These are phyloP conservation scores for Casuarina equisetifolia DNA, from an alignment of 306 rosid species.

Conservation along the genomic window DNA sequence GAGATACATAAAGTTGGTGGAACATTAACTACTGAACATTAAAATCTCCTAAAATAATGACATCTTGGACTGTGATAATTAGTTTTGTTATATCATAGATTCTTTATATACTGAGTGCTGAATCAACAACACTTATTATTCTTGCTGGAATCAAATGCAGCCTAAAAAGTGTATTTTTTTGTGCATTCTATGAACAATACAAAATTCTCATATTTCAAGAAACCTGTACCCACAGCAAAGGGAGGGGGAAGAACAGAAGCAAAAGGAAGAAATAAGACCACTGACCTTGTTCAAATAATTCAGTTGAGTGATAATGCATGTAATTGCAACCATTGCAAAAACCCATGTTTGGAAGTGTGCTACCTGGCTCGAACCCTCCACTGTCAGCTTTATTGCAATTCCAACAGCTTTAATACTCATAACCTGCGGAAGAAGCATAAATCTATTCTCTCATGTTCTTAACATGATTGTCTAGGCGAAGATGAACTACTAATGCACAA, in stretches of 20 bases:
- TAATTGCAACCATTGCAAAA: slow-evolving; percentile 69
- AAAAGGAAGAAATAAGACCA: slow-evolving; percentile 13
- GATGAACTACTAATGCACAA: not conserved
- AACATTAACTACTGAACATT: not conserved
- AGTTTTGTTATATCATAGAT: not conserved
- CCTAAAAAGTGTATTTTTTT: not conserved
- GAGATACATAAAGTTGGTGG: not conserved
- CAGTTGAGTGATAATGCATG: slow-evolving; percentile 71
- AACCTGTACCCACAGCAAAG: not conserved
- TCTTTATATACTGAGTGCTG: not conserved
- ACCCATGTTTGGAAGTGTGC: slow-evolving; percentile 76
- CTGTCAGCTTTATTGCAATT: slow-evolving; percentile 79
- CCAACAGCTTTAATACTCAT: slow-evolving; percentile 92
- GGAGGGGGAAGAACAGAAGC: not conserved
- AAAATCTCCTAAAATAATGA: not conserved
- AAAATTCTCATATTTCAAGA: not conserved
- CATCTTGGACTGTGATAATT: not conserved
- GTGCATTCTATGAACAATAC: not conserved
- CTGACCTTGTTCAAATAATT: slow-evolving; percentile 83
- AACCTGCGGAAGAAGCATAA: slow-evolving; percentile 49
- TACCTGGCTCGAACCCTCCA: slow-evolving; percentile 78
- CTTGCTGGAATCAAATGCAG: not conserved
- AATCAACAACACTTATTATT: not conserved
- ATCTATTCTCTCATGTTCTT: not conserved
- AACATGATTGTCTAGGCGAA: not conserved